phyloP scores from a whole-genome alignment of 2,329 filamentous ascomycete species.

The Arthrobotrys entomopaga region DNA sequence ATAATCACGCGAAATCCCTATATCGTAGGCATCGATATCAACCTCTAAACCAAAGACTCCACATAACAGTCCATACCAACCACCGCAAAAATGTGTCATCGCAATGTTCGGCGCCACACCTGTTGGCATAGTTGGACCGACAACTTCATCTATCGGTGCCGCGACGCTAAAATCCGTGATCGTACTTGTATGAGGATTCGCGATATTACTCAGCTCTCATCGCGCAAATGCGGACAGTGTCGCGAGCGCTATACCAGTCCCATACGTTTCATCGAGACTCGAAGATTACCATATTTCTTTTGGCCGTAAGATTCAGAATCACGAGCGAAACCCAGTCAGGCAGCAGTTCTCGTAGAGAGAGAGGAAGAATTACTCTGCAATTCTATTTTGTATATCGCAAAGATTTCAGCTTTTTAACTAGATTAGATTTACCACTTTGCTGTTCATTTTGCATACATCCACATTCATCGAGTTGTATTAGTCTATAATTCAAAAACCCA shows the following conservation, averaged over 20 bases:
- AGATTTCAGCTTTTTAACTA: too few relatives aligned
- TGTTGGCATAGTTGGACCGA: constrained; percentile 39
- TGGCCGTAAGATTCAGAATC: not conserved
- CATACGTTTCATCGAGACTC: not conserved
- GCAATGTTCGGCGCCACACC: constrained; percentile 28
- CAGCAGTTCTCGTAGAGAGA: too few relatives aligned
- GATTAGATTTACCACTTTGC: too few relatives aligned
- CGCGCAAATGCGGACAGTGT: constrained; percentile 15
- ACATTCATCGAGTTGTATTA: too few relatives aligned
- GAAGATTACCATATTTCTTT: not conserved
- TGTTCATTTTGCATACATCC: too few relatives aligned
- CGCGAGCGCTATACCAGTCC: constrained; percentile 1
- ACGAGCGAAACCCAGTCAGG: too few relatives aligned
- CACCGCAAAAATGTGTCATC: constrained; percentile 34
- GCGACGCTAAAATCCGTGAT: constrained; percentile 1
- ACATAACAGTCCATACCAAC: not conserved
- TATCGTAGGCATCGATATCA: not conserved
- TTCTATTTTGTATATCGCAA: too few relatives aligned
- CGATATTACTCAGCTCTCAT: not conserved
- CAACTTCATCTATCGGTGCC: constrained; percentile 19
- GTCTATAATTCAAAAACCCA: too few relatives aligned
- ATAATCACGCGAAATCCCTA: too few relatives aligned
- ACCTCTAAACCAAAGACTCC: constrained; percentile 2
- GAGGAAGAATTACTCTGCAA: too few relatives aligned
- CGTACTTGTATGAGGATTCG: constrained; percentile 4